A percentile compares a stretch with the other conserved stretches of the same genome.
Conservation (phyloP, 495 filamentous ascomycete genomes). For the Aspergillus steynii region DNA sequence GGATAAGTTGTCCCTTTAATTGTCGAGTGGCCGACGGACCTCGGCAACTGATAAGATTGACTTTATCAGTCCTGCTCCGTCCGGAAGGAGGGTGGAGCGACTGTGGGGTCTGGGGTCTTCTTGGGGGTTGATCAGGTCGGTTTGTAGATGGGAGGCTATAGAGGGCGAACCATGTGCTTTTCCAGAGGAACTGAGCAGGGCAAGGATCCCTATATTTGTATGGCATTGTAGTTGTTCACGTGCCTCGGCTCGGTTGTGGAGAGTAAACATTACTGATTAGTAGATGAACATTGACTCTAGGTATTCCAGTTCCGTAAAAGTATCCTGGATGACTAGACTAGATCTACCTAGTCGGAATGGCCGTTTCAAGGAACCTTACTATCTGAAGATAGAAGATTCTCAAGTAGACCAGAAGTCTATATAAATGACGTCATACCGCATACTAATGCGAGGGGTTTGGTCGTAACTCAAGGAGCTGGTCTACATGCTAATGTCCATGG, state of each 20-base stretch:
- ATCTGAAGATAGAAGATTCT: too few species aligned
- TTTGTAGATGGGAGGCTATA: not conserved
- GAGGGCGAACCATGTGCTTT: not conserved
- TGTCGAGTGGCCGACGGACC: too few species aligned
- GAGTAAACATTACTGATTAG: too few species aligned
- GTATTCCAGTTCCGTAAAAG: not conserved
- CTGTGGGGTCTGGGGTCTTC: not conserved
- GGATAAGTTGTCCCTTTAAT: not conserved
- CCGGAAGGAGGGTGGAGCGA: too few species aligned
- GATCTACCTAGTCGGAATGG: too few species aligned
- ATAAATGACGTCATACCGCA: too few species aligned
- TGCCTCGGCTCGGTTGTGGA: constrained; percentile 18
- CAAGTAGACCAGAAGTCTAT: too few species aligned
- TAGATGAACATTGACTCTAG: too few species aligned
- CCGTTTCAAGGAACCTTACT: too few species aligned
- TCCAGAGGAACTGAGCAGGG: not conserved
- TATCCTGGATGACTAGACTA: not conserved
- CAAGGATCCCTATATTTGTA: not conserved
- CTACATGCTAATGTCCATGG: not conserved
- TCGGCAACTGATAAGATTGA: too few species aligned
- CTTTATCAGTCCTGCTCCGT: too few species aligned
- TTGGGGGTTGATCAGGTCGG: not conserved
- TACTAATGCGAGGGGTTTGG: too few species aligned
- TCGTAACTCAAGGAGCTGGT: not conserved
- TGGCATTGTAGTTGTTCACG: constrained; percentile 18